Conservation (phyloP, 352 stramenopile species). For the Phytophthora boehmeriae region DNA sequence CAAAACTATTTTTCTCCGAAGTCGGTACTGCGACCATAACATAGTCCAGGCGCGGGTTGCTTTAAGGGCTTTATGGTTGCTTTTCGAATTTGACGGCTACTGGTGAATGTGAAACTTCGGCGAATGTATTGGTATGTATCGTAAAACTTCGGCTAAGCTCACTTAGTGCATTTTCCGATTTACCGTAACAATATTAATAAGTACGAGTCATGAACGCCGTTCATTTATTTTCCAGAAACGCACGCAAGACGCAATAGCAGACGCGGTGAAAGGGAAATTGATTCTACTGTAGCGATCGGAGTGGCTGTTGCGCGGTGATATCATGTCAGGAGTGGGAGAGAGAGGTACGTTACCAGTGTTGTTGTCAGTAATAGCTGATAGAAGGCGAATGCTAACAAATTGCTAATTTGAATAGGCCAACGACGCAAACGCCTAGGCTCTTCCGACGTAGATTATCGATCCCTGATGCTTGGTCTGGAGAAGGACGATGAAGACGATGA, state of each 20-base stretch:
- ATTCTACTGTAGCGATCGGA: neutral
- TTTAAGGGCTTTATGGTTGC: conserved; percentile 5
- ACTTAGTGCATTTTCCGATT: neutral
- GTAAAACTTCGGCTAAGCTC: neutral
- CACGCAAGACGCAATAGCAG: neutral
- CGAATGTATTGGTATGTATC: neutral
- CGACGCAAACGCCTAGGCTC: neutral
- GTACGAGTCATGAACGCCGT: neutral
- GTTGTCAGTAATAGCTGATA: neutral
- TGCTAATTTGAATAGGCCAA: neutral
- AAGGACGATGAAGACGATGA: neutral
- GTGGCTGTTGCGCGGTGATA: neutral
- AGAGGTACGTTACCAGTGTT: neutral
- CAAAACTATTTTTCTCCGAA: too few relatives aligned
- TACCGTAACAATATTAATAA: neutral
- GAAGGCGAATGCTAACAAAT: neutral
- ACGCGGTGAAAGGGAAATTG: neutral
- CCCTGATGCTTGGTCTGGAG: neutral
- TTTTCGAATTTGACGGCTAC: neutral
- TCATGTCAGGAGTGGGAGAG: neutral
- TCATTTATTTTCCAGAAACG: neutral
- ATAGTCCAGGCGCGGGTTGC: neutral
- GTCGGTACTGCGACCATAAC: conserved; percentile 19
- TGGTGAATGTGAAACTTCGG: neutral
- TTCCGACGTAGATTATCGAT: conserved; percentile 1